Conservation (phyloP, 208 protist genomes). For the Trypanosoma rangeli region DNA sequence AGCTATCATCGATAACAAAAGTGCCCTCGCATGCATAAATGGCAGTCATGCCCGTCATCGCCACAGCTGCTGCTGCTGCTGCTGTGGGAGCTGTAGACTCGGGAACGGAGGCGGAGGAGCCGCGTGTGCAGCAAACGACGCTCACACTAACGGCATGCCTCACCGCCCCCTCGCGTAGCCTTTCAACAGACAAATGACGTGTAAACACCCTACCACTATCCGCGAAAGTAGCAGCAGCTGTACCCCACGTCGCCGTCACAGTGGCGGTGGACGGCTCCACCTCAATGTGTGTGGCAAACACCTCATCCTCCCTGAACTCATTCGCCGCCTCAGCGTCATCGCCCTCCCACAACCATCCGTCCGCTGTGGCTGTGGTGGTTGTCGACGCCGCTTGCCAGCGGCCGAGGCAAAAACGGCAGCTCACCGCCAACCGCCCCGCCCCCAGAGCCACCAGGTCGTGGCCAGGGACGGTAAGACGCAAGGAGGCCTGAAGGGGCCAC, state of each 20-base stretch:
- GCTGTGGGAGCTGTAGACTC: background rate
- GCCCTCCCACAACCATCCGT: slow-evolving; percentile 5
- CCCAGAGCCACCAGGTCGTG: background rate
- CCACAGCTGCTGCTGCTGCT: background rate
- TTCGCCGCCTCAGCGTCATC: background rate
- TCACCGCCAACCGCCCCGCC: slow-evolving; percentile 11
- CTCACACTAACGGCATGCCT: slow-evolving; percentile 3
- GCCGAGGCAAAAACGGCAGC: slow-evolving; percentile 5
- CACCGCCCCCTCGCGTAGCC: background rate
- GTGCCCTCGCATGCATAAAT: background rate
- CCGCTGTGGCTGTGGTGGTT: background rate
- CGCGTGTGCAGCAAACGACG: background rate
- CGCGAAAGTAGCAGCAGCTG: background rate
- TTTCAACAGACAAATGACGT: slow-evolving; percentile 1
- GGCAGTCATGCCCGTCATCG: background rate
- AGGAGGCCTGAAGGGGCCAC: slow-evolving; percentile 12
- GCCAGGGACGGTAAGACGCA: background rate
- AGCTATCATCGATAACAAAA: slow-evolving; percentile 13
- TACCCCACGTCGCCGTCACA: slow-evolving; percentile 15
- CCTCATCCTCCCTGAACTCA: background rate
- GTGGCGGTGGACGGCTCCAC: background rate
- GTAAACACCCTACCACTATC: background rate
- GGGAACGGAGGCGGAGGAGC: background rate
- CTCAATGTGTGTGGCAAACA: slow-evolving; percentile 9
- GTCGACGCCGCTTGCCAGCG: background rate